Conservation (phyloP, 2,329 filamentous ascomycete species). For the Diaporthe humulicola region DNA sequence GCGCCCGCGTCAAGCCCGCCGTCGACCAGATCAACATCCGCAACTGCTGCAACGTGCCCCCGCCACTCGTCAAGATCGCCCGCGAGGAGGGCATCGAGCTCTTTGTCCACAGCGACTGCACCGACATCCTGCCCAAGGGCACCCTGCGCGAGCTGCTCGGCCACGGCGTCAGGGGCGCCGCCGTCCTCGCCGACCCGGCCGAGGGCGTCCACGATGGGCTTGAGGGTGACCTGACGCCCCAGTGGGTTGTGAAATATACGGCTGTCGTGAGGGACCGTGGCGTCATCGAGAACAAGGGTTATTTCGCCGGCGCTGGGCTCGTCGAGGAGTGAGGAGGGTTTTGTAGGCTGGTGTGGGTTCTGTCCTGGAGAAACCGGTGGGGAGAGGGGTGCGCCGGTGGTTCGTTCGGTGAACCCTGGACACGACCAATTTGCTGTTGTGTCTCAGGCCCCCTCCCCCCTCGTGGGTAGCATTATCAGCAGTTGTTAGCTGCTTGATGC, state of each 20-base stretch:
- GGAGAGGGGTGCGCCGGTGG: background rate
- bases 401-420: background rate
- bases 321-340: conserved; percentile 51
- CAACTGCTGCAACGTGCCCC: conserved; percentile 96
- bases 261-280: conserved; percentile 94
- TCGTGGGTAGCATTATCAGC: background rate
- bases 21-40: conserved; percentile 97
- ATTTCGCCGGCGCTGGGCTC: conserved; percentile 89
- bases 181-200: conserved; percentile 75
- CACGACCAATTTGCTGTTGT: background rate
- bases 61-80: conserved; percentile 86
- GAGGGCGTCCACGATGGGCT: conserved; percentile 65
- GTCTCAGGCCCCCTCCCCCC: background rate
- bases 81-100: conserved; percentile 87
- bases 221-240: conserved; percentile 82
- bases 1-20: conserved; percentile 78
- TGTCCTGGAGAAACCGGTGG: background rate
- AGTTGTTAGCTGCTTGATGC: background rate
- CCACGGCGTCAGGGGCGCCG: conserved; percentile 77
- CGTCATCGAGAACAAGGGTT: conserved; percentile 98
- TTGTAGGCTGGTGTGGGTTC: background rate
- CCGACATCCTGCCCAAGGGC: conserved; percentile 87
- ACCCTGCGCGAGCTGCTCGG: conserved; percentile 88
- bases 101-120: conserved; percentile 94
- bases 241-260: conserved; percentile 98